Evolutionary conservation across 1,284 basidiomycete genomes (phyloP), one percentile per base, ranked within the genome.

Genomic region (Puccinia polysora): DNA sequence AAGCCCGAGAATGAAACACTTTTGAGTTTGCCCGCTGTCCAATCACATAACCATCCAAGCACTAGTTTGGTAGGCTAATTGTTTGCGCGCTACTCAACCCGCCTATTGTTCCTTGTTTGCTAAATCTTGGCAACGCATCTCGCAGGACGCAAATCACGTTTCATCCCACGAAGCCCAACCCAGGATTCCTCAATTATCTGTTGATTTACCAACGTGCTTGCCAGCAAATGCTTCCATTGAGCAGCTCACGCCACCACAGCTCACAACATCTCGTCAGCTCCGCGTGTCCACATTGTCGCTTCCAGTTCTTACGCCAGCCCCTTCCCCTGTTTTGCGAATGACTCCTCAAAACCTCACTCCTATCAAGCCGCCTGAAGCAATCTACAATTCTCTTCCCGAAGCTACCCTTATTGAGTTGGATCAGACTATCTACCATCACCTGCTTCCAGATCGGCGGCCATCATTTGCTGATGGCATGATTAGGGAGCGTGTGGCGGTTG

Each of bases 401-500:
- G 49, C 28, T 23, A 65, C 50, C 12, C 50, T 68, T 5, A 58
- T 47, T 15, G 63, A 75, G 40, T 68, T 77, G 15, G 71, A 76
- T 23, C 70, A 75, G 55, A 77, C 76, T n/a, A 77, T 77, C 55
- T 77, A 77, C 63, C 71, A 75, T 6, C 72, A 74, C 23, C 69
- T 73, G 6, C 67, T 75, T 45, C 76, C 76, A 30, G 71, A 75
- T 65, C 74, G 74, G 25, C 73, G 76, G 28, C 77, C 77, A 5
- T 63, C 69, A 0, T 77, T 74, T 65, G 81, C 82, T 34, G 74
- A 77, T 70, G 81, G 83, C 65, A 88, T 89, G 85, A 90, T 97
- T 74, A 85, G 94, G 38, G 93, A 97, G 80, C 86, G 95, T 12
- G 87, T 97, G 23, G 87, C 88, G 20, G 87, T 88, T 3, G 83